Evolutionary conservation across 345 rosid species (phyloP).

Genomic region (Brassica rapa): DNA sequence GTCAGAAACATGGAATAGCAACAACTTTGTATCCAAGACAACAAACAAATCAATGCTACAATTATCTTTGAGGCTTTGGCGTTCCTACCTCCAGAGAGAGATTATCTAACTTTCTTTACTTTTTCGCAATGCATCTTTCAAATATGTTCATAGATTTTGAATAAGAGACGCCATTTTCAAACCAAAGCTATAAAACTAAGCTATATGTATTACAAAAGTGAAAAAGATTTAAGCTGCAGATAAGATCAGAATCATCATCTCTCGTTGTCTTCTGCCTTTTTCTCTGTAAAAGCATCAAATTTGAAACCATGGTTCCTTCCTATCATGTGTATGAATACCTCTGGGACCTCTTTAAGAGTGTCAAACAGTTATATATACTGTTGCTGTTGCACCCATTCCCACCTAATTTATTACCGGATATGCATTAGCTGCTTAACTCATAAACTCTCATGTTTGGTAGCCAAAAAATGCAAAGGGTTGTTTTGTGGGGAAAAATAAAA

Average conservation of each 20-base stretch:
- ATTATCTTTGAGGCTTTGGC: constrained; percentile 6
- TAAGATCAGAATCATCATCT: neutral
- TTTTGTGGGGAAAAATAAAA: neutral
- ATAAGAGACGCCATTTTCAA: neutral
- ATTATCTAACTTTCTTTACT: neutral
- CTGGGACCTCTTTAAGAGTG: neutral
- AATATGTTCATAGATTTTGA: neutral
- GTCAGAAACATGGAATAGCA: constrained; percentile 62
- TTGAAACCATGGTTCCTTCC: neutral
- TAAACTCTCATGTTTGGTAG: neutral
- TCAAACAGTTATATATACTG: neutral
- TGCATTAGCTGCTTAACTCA: neutral
- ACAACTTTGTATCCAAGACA: constrained; percentile 44
- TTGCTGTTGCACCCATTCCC: neutral
- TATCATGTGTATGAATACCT: neutral
- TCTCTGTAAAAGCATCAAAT: neutral
- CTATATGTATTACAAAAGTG: neutral
- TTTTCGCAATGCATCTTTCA: neutral
- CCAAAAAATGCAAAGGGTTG: neutral
- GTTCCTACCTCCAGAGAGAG: constrained; percentile 6
- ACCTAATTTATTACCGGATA: neutral
- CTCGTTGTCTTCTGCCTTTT: neutral
- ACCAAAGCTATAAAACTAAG: neutral
- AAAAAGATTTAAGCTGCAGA: no score
- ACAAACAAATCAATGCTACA: neutral